Evolutionary conservation across 179 eudicot species (phyloP).

Genomic region (Nepenthes alata): DNA sequence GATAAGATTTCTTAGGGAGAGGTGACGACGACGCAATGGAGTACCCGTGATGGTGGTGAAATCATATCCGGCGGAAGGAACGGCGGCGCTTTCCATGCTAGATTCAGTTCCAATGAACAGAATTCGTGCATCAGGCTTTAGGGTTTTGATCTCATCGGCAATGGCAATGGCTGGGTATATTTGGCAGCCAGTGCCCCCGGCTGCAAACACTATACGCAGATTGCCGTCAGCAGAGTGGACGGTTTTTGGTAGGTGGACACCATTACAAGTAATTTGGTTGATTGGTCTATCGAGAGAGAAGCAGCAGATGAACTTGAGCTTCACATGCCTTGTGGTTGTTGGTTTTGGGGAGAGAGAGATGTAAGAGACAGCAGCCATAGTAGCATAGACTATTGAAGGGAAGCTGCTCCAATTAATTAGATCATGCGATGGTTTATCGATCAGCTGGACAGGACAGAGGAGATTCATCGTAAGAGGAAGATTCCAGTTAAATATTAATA

Average conservation of each 20-base stretch:
- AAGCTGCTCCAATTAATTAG: no score
- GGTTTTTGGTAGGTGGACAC: not conserved
- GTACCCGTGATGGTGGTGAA: slow-evolving; percentile 25
- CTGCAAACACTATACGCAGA: slow-evolving; percentile 32
- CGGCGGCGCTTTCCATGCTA: slow-evolving; percentile 45
- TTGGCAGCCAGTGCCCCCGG: slow-evolving; percentile 47
- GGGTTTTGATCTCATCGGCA: slow-evolving; percentile 38
- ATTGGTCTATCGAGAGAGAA: slow-evolving; percentile 9
- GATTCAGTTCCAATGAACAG: slow-evolving; percentile 38
- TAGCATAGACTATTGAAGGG: no score
- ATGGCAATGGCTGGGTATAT: slow-evolving; percentile 58
- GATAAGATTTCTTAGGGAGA: slow-evolving; percentile 22
- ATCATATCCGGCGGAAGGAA: slow-evolving; percentile 41
- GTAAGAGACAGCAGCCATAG: no score
- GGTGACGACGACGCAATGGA: slow-evolving; percentile 23
- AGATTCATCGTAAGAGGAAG: no score
- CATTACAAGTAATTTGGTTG: slow-evolving; percentile 2
- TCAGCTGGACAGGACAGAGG: no score
- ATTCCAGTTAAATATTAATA: no score
- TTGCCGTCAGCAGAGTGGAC: not conserved
- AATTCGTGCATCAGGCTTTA: slow-evolving; percentile 26
- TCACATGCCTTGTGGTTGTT: not conserved
- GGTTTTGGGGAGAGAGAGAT: no score
- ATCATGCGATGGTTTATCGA: no score
- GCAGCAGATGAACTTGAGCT: not conserved